phyloP scores from a whole-genome alignment of 2,329 filamentous ascomycete species.

The Fusarium sterilihyphosum region DNA sequence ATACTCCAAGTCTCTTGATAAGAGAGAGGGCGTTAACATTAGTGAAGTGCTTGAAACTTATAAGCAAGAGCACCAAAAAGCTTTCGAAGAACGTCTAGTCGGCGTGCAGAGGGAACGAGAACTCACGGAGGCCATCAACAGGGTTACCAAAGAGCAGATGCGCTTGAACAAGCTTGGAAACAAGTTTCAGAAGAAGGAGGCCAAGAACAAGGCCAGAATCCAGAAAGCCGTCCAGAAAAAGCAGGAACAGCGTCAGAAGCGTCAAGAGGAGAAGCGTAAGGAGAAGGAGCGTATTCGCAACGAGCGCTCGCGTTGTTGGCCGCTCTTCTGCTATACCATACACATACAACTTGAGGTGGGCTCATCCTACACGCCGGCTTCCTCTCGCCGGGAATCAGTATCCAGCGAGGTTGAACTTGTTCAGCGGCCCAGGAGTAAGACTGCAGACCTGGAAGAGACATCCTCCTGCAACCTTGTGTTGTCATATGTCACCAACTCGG shows the following conservation, averaged over 20 bases:
- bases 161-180: conserved; percentile 44
- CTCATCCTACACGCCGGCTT: conserved; percentile 51
- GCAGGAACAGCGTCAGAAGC: conserved; percentile 48
- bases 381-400: conserved; percentile 61
- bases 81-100: conserved; percentile 53
- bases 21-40: conserved; percentile 49
- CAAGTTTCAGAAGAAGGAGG: conserved; percentile 43
- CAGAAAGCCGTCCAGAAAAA: conserved; percentile 50
- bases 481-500: conserved; percentile 68
- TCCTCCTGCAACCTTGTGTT: conserved; percentile 59
- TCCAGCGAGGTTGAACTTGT: conserved; percentile 63
- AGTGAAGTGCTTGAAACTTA: conserved; percentile 53
- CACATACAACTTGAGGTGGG: conserved; percentile 62
- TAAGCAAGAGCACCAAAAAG: conserved; percentile 53
- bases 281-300: conserved; percentile 56
- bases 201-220: conserved; percentile 47
- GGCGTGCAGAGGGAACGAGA: conserved; percentile 47
- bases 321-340: conserved; percentile 59
- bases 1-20: conserved; percentile 51
- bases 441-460: conserved; percentile 23
- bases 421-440: conserved; percentile 51
- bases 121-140: conserved; percentile 46
- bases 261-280: conserved; percentile 49
- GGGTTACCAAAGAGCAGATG: conserved; percentile 47
- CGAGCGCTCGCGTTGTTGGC: conserved; percentile 61